Percentiles rank a stretch among this genome's conserved stretches.
phyloP scores from a whole-genome alignment of 257 asterid species.

The Solanum pinnatisectum region DNA sequence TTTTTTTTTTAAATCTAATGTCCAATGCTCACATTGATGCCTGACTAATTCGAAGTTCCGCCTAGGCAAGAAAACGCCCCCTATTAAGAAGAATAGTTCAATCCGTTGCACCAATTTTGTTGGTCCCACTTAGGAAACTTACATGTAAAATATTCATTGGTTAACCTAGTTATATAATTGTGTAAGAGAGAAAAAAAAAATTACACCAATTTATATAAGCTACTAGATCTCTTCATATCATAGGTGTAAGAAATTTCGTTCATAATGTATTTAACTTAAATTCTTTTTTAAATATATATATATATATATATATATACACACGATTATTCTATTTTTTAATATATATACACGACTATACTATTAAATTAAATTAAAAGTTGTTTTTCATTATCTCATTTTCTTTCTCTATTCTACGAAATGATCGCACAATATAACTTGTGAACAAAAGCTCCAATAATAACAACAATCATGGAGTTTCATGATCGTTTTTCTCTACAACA shows the following conservation, averaged over 20 bases:
- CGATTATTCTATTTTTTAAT: neutral
- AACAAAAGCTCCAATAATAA: neutral
- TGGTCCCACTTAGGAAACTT: neutral
- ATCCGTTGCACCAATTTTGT: too few relatives aligned
- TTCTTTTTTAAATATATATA: too few relatives aligned
- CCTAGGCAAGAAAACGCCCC: too few relatives aligned
- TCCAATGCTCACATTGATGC: too few relatives aligned
- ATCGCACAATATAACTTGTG: neutral
- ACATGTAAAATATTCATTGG: neutral
- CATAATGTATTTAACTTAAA: too few relatives aligned
- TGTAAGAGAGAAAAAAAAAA: neutral
- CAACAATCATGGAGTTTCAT: neutral
- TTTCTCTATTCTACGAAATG: neutral
- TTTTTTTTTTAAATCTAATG: too few relatives aligned
- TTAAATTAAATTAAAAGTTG: neutral
- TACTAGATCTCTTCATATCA: neutral
- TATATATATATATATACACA: too few relatives aligned
- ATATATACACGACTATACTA: neutral
- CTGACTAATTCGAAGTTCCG: too few relatives aligned
- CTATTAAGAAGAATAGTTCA: rapidly evolving
- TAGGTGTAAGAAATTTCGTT: neutral
- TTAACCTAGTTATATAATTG: too few relatives aligned
- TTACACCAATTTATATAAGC: neutral
- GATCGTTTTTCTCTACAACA: neutral
- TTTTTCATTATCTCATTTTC: neutral